Evolutionary conservation across 495 filamentous ascomycete genomes (phyloP).

Genomic region (Xylaria castorea): DNA sequence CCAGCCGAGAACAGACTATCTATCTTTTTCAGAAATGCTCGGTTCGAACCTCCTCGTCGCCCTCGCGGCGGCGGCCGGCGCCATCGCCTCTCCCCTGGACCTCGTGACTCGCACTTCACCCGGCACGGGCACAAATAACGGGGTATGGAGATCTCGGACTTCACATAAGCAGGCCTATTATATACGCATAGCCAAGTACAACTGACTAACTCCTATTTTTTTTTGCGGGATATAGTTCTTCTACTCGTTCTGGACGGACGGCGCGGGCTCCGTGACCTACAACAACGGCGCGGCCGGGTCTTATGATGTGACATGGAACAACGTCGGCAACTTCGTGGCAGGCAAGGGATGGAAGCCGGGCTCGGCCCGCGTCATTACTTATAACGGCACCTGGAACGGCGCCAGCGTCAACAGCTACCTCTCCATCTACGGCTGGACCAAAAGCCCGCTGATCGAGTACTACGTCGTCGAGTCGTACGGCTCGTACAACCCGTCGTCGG

Average conservation of each 20-base stretch:
- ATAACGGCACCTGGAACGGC: conserved; percentile 58
- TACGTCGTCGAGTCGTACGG: conserved; percentile 65
- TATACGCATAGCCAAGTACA: not conserved
- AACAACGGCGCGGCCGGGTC: conserved; percentile 63
- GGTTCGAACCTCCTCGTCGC: conserved; percentile 46
- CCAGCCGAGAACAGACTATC: not conserved
- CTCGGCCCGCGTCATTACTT: conserved; percentile 40
- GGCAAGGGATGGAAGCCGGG: conserved; percentile 71
- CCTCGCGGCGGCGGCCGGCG: conserved; percentile 44
- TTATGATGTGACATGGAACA: conserved; percentile 65
- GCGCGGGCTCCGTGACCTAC: conserved; percentile 60
- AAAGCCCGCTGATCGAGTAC: conserved; percentile 65
- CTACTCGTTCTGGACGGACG: conserved; percentile 72
- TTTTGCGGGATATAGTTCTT: conserved; percentile 49
- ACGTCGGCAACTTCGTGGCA: conserved; percentile 67
- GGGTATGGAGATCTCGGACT: conserved; percentile 29
- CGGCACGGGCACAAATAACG: conserved; percentile 58
- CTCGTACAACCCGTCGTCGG: conserved; percentile 61
- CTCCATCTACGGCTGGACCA: conserved; percentile 67
- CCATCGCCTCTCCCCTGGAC: conserved; percentile 51
- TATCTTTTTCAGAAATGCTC: conserved; percentile 31
- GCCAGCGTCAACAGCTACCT: conserved; percentile 60
- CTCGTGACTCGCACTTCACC: conserved; percentile 45
- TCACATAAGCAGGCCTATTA: not conserved
- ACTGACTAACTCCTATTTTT: not conserved